Conservation (phyloP, 495 filamentous ascomycete species). For the Aspergillus funiculosus region DNA sequence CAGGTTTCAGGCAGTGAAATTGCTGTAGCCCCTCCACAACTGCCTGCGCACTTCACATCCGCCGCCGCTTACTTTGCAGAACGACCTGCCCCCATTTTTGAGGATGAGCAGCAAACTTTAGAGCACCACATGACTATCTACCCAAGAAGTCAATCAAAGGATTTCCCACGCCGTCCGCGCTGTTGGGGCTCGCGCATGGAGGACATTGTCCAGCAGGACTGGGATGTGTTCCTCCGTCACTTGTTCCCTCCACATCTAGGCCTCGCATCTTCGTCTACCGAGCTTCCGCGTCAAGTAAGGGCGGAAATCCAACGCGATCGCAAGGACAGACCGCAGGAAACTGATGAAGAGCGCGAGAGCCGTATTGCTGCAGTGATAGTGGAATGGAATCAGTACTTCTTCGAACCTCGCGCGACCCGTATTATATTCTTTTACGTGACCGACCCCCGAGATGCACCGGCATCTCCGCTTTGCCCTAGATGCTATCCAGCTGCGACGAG, state of each 20-base stretch:
- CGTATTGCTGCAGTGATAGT: conserved; percentile 40
- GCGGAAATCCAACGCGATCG: conserved; percentile 41
- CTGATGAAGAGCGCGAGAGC: conserved; percentile 36
- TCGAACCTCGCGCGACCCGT: conserved; percentile 36
- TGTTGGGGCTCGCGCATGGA: conserved; percentile 34
- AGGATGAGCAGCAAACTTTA: conserved; percentile 23
- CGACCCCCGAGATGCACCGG: conserved; percentile 34
- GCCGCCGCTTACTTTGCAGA: conserved; percentile 43
- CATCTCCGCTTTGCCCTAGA: conserved; percentile 38
- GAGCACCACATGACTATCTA: conserved; percentile 43
- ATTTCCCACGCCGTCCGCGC: conserved; percentile 43
- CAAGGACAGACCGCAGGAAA: conserved; percentile 40
- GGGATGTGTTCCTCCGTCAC: conserved; percentile 47
- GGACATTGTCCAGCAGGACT: conserved; percentile 45
- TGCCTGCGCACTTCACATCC: conserved; percentile 37
- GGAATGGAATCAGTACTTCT: conserved; percentile 52
- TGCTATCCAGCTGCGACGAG: conserved; percentile 43
- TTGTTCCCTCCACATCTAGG: conserved; percentile 42
- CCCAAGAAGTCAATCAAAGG: conserved; percentile 40
- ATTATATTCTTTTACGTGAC: conserved; percentile 38
- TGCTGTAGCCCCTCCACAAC: conserved; percentile 4
- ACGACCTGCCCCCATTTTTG: conserved; percentile 27
- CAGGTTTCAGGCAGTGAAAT: conserved; percentile 12
- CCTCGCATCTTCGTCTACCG: conserved; percentile 34
- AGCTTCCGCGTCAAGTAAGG: conserved; percentile 37